phyloP scores from a whole-genome alignment of 1,284 basidiomycete genomes.

The Naganishia liquefaciens region DNA sequence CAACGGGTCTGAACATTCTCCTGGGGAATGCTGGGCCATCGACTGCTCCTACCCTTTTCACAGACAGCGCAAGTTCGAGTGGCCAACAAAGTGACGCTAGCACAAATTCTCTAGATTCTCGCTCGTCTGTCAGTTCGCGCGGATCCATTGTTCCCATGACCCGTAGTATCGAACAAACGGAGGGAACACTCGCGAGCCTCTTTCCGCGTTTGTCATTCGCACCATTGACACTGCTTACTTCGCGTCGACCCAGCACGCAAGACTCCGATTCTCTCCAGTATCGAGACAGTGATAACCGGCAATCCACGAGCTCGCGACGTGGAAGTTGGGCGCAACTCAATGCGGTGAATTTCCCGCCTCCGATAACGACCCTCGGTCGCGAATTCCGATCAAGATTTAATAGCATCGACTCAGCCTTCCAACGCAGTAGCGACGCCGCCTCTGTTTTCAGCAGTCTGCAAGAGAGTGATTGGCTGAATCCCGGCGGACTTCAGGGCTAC shows the following conservation, averaged over 20 bases:
- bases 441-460: constrained; percentile 7
- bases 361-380: constrained; percentile 1
- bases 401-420: constrained; percentile 12
- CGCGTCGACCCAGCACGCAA: neutral
- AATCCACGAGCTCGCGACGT: constrained; percentile 1
- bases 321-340: constrained; percentile 22
- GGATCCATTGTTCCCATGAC: constrained; percentile 5
- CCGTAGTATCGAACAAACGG: constrained; percentile 5
- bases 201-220: constrained; percentile 15
- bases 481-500: neutral
- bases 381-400: constrained; percentile 21
- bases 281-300: neutral
- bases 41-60: neutral
- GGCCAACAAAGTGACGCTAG: neutral
- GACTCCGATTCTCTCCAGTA: neutral
- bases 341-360: constrained; percentile 11
- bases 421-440: constrained; percentile 12
- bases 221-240: neutral
- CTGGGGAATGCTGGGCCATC: neutral
- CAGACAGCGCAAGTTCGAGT: neutral
- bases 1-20: constrained; percentile 7
- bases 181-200: constrained; percentile 10
- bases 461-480: constrained; percentile 16
- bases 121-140: neutral
- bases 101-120: neutral